These are phyloP conservation scores for Gastrodia elata DNA, from an alignment of 106 monocot genomes.

Conservation along the genomic window DNA sequence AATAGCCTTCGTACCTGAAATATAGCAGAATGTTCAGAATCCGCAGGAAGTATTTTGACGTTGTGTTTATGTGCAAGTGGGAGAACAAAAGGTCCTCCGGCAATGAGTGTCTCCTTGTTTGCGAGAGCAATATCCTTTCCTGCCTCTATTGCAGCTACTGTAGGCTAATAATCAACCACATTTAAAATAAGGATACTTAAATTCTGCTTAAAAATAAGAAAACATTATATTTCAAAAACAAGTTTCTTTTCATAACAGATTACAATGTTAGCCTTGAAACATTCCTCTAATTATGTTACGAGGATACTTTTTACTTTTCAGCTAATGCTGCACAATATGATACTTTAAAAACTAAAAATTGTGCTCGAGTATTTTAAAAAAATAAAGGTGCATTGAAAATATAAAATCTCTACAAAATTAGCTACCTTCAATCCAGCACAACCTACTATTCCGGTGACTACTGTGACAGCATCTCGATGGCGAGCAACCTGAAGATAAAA, in stretches of 20 bases:
- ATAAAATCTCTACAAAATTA: neutral
- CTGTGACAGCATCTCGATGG: slow-evolving; percentile 86
- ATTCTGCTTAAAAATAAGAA: neutral
- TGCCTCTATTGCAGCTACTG: slow-evolving; percentile 94
- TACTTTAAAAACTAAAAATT: too few species aligned
- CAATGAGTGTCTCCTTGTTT: slow-evolving; percentile 94
- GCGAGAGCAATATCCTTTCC: slow-evolving; percentile 91
- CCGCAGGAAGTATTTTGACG: slow-evolving; percentile 93
- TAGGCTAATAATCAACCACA: slow-evolving; percentile 40
- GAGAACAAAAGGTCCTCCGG: slow-evolving; percentile 93
- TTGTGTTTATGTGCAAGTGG: slow-evolving; percentile 97
- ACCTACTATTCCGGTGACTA: slow-evolving; percentile 96
- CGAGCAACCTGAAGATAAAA: slow-evolving; percentile 70
- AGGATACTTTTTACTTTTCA: neutral
- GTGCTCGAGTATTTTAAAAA: too few species aligned
- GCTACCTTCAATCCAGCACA: slow-evolving; percentile 96
- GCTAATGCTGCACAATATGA: too few species aligned
- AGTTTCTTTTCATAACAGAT: too few species aligned
- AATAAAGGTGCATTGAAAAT: neutral
- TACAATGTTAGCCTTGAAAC: neutral
- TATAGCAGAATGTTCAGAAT: slow-evolving; percentile 97
- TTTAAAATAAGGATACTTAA: neutral
- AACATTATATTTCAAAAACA: neutral
- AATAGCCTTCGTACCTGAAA: slow-evolving; percentile 61
- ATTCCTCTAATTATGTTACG: neutral